phyloP scores from a whole-genome alignment of 176 grass and related monocot genomes.

The Musa itinerans region DNA sequence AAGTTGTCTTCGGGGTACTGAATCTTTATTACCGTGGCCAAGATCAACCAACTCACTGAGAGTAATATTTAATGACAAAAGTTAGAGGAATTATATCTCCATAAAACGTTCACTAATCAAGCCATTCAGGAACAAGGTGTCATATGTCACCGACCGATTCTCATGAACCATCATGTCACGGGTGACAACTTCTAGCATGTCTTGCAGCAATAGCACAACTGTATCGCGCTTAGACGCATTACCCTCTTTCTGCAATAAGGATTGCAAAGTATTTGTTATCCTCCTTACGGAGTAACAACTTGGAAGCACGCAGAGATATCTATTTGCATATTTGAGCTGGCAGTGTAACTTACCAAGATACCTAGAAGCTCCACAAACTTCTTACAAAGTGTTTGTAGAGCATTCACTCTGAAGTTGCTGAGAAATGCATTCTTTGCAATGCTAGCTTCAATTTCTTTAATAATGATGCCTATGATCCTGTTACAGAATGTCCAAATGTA shows the following conservation, averaged over 20 bases:
- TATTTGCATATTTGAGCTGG: slow-evolving; percentile 1
- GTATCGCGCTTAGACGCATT: slow-evolving; percentile 63
- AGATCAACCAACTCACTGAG: slow-evolving; percentile 80
- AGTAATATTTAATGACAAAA: slow-evolving; percentile 5
- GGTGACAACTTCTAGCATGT: slow-evolving; percentile 92
- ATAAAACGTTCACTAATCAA: background rate
- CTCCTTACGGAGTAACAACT: background rate
- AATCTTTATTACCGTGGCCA: slow-evolving; percentile 80
- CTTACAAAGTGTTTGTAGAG: slow-evolving; percentile 63
- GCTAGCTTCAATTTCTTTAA: slow-evolving; percentile 88
- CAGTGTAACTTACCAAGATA: slow-evolving; percentile 59
- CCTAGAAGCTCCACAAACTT: slow-evolving; percentile 91
- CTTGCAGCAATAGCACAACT: slow-evolving; percentile 85
- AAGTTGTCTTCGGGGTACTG: slow-evolving; percentile 81
- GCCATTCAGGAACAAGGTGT: background rate
- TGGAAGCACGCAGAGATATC: background rate
- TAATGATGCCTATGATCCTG: slow-evolving; percentile 94
- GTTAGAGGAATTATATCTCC: background rate
- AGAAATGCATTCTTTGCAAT: slow-evolving; percentile 84
- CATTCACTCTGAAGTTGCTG: slow-evolving; percentile 88
- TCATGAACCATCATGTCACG: slow-evolving; percentile 99
- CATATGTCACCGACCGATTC: slow-evolving; percentile 39
- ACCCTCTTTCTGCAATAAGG: slow-evolving; percentile 66
- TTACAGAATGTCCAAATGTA: slow-evolving; percentile 27
- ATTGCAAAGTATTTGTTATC: background rate